These are phyloP conservation scores for Tubosaeta brunneosetosa DNA, from an alignment of 768 basidiomycete species.

Conservation along the genomic window DNA sequence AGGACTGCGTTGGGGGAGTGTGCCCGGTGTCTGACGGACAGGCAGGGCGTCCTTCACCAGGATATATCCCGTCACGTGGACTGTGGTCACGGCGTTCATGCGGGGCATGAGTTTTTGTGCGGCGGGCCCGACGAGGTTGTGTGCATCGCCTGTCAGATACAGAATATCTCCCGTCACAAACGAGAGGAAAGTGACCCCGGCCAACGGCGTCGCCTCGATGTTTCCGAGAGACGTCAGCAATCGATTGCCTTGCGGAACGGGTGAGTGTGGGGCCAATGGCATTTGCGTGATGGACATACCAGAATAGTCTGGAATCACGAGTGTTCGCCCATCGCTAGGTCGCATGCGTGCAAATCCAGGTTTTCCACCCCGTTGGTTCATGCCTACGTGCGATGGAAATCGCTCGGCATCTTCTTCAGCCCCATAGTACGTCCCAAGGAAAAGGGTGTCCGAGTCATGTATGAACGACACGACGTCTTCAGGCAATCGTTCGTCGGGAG, in stretches of 20 bases:
- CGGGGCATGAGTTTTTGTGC: constrained; percentile 52
- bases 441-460: constrained; percentile 48
- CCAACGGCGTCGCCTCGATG: constrained; percentile 53
- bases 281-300: constrained; percentile 28
- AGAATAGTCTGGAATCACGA: constrained; percentile 60
- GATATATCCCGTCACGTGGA: constrained; percentile 49
- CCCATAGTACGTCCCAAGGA: constrained; percentile 51
- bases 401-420: constrained; percentile 33
- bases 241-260: constrained; percentile 45
- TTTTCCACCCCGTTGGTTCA: constrained; percentile 62
- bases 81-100: constrained; percentile 45
- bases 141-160: constrained; percentile 58
- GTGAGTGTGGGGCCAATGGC: not conserved
- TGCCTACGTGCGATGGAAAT: constrained; percentile 58
- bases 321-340: constrained; percentile 48
- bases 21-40: constrained; percentile 40
- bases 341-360: constrained; percentile 59
- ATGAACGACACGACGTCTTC: constrained; percentile 48
- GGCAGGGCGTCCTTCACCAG: constrained; percentile 54
- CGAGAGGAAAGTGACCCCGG: constrained; percentile 51
- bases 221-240: constrained; percentile 62
- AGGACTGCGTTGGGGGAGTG: constrained; percentile 35
- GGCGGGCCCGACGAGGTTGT: constrained; percentile 40
- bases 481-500: constrained; percentile 41
- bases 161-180: constrained; percentile 56